These are phyloP conservation scores for Penicillium atrosanguineum DNA, from an alignment of 495 filamentous ascomycete species.

Conservation along the genomic window DNA sequence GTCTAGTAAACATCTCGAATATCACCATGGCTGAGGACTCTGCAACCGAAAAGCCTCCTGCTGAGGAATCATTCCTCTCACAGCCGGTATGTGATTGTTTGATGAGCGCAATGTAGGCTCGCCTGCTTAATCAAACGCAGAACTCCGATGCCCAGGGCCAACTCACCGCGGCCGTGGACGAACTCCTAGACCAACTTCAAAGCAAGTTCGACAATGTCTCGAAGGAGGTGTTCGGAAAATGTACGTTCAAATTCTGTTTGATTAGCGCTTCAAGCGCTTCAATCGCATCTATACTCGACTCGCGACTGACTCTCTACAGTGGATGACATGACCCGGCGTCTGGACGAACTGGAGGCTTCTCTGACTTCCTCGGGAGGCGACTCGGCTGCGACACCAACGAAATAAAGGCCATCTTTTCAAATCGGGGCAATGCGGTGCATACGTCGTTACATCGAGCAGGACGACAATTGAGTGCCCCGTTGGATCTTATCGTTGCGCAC, in stretches of 20 bases:
- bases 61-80: slow-evolving; percentile 22
- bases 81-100: slow-evolving; percentile 15
- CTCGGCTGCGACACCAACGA: slow-evolving; percentile 18
- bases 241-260: slow-evolving; percentile 47
- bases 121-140: slow-evolving; percentile 18
- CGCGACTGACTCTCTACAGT: slow-evolving; percentile 49
- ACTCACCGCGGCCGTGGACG: slow-evolving; percentile 74
- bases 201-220: slow-evolving; percentile 81
- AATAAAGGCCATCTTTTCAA: slow-evolving; percentile 11
- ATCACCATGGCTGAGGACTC: slow-evolving; percentile 23
- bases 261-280: background rate
- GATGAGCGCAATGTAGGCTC: background rate
- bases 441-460: slow-evolving; percentile 6
- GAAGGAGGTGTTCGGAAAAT: slow-evolving; percentile 82
- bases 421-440: background rate
- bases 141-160: slow-evolving; percentile 54
- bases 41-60: slow-evolving; percentile 17
- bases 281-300: background rate
- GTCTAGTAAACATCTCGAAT: background rate
- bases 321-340: slow-evolving; percentile 89
- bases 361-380: slow-evolving; percentile 21
- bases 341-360: slow-evolving; percentile 83
- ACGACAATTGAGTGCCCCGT: background rate
- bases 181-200: slow-evolving; percentile 77
- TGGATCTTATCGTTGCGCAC: background rate